These are phyloP conservation scores for Schoenoplectus tabernaemontani DNA, from an alignment of 202 grass and related monocot species.

Conservation along the genomic window DNA sequence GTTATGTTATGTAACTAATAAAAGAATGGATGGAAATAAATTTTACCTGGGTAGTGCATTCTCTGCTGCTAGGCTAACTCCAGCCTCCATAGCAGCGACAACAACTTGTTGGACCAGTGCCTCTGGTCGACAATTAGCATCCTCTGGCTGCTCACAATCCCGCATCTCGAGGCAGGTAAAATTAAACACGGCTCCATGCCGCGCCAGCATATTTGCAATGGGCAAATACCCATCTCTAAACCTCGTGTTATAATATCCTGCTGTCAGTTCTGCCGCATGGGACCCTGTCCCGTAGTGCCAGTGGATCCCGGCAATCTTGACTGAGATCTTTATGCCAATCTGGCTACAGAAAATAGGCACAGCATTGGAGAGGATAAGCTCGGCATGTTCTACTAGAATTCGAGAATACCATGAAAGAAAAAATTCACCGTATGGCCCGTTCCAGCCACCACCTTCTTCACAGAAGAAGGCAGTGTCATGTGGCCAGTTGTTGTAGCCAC, in stretches of 20 bases:
- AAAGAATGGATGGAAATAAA: background rate
- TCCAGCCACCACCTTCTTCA: conserved; percentile 51
- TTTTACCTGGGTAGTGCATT: conserved; percentile 47
- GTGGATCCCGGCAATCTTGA: conserved; percentile 78
- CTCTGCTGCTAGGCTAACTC: conserved; percentile 50
- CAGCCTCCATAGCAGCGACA: conserved; percentile 34
- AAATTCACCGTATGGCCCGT: conserved; percentile 50
- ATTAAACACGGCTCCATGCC: conserved; percentile 65
- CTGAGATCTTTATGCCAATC: conserved; percentile 31
- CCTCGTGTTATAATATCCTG: conserved; percentile 69
- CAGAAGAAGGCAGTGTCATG: conserved; percentile 63
- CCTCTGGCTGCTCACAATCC: conserved; percentile 54
- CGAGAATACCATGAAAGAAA: conserved; percentile 75
- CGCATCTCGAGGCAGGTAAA: conserved; percentile 84
- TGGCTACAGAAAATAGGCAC: conserved; percentile 30
- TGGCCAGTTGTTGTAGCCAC: conserved; percentile 62
- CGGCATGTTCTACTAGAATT: conserved; percentile 59
- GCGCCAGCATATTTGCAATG: conserved; percentile 36
- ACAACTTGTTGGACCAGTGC: conserved; percentile 52
- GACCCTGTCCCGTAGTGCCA: conserved; percentile 69
- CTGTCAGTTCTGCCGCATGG: conserved; percentile 68
- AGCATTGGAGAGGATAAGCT: conserved; percentile 40
- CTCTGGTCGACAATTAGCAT: conserved; percentile 47
- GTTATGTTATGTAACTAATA: background rate
- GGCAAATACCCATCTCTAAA: conserved; percentile 53